phyloP scores from a whole-genome alignment of 768 basidiomycete species.

The Xerocomellus amylosporus region DNA sequence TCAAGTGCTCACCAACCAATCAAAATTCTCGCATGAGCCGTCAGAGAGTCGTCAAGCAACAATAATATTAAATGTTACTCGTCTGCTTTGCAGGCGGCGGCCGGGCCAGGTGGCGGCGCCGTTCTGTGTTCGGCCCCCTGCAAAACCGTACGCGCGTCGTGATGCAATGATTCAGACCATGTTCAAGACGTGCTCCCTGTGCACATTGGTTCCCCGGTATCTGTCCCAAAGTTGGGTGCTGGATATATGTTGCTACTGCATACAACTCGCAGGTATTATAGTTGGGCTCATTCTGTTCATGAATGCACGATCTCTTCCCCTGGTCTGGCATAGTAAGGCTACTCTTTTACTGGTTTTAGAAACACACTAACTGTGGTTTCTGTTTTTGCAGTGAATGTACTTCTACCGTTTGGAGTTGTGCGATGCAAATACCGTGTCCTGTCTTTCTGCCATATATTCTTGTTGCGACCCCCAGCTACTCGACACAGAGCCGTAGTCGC shows the following conservation, averaged over 20 bases:
- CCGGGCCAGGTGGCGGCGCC: too few species aligned
- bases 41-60: too few species aligned
- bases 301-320: slow-evolving; percentile 11
- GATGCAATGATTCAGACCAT: background rate
- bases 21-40: too few species aligned
- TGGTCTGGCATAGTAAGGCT: slow-evolving; percentile 16
- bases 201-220: slow-evolving; percentile 1
- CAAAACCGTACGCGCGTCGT: background rate
- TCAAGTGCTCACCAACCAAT: too few species aligned
- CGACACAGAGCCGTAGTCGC: slow-evolving; percentile 11
- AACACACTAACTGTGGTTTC: background rate
- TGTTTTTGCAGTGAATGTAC: slow-evolving; percentile 1
- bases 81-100: too few species aligned
- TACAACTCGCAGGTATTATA: background rate
- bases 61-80: too few species aligned
- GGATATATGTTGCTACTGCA: background rate
- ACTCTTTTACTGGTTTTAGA: background rate
- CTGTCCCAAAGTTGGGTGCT: background rate
- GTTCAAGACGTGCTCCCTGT: background rate
- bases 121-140: too few species aligned
- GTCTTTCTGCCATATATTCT: slow-evolving; percentile 6
- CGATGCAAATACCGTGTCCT: slow-evolving; percentile 7
- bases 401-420: slow-evolving; percentile 12
- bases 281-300: slow-evolving; percentile 9
- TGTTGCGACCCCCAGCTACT: slow-evolving; percentile 4